Base-by-base conservation (phyloP, 2,329 filamentous ascomycete species). In the Phialophora tarda region DNA sequence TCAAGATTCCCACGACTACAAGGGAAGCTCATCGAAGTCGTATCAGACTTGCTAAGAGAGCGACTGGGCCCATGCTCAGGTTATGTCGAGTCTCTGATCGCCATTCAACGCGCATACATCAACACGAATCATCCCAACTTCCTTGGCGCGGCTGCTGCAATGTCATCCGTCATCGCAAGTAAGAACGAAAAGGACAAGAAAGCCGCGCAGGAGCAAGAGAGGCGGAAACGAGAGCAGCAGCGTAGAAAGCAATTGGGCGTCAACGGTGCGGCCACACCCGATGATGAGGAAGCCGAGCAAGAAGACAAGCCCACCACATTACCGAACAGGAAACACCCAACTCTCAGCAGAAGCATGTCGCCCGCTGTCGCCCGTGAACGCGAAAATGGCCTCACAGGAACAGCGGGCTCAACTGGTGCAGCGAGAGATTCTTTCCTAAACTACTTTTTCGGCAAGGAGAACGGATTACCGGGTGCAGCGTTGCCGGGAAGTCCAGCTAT, bases 121-220 rank as follows among this genome's bases (percentile, higher is more conserved):
- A 99, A 99, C 82, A 99, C 95, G 50, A 99, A 99, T 76, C 95
- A 99, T 77, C 95, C 95, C 57, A 99, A 99, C 79, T 99, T 99
- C 82, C 87, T 98, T 17, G 95, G 95, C 53, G 95, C 95, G 17
- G 94, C 95, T 24, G 94, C 93, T 41, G 95, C 95, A 69, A 99
- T 99, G 95, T 94, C 92, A 72, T 93, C 95, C 56, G 94, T 99
- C 55, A 96, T 99, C 68, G 91, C 88, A 75, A 94, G 91, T 76
- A 97, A 95, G 80, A 93, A 98, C 77, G 95, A 99, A 72, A 90
- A 93, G 72, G 94, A 99, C 79, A 90, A 92, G 78, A 93, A 92
- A 78, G 86, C 85, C 47, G 79, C 91, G 50, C 83, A 92, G 21
- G 90, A 91, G 65, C 93, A 96, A 73, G 93, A 98, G 78, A 88